Evolutionary conservation across 805 yeast genomes (phyloP), one percentile per base, ranked within the genome.

Genomic region (Kregervanrija fluxuum): DNA sequence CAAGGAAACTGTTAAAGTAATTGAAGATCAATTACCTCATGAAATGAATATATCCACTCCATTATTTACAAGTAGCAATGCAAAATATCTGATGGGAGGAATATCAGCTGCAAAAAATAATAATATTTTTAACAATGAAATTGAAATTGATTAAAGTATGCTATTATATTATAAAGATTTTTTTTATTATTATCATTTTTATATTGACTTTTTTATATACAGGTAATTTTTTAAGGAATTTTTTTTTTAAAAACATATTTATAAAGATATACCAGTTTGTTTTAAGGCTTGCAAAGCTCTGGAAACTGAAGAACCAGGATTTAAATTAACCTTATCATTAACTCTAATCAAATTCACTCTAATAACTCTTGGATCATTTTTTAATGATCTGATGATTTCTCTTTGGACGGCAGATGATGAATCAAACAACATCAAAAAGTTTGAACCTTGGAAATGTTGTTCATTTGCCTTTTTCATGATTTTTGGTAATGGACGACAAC

Each of bases 341-440:
- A 80, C 80, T 61, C 79, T 86, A 44, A 84, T 73, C 33, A 90
- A 73, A 46, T 79, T 76, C 16, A 91, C 78, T 60, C 96, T 76
- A 48, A 91, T 77, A 50, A 93, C 83, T 67, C 98, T 82, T 30
- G 98, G 97, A 63, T 91, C 99, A 48, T 80, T 77, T 56, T 82
- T 80, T 51, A 91, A 67, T 4, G 93, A 79, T 66, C 95, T 76
- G 51, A 81, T 66, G 46, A 93, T 78, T 67, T 89, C 95, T 41
- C 82, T 76, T 64, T 91, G 97, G 8, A 87, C 97, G 33, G 83
- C 80, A 12, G 91, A 75, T 38, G 93, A 82, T 1, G 89, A 75
- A 61, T 93, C 98, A 61, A 91, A 93, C 15, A 85, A 71, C 80
- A 91, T 79, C 47, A 85, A 65, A 57, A 93, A 91, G 55, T 87